These are phyloP conservation scores for Fusarium cicatricum DNA, from an alignment of 2,329 filamentous ascomycete genomes.

Conservation along the genomic window DNA sequence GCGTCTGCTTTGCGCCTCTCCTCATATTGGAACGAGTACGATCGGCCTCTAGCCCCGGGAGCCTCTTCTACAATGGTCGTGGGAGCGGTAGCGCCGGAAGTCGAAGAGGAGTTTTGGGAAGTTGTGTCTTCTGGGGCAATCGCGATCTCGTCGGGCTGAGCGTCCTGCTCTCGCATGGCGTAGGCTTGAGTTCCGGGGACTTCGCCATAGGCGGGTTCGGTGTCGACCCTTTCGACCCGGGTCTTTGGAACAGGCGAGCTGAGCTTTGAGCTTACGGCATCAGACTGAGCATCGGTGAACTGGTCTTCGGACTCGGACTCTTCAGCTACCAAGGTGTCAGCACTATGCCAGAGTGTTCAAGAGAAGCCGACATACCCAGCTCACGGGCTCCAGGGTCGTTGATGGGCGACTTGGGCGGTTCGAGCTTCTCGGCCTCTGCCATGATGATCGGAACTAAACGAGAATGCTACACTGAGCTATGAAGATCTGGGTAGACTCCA, in stretches of 20 bases:
- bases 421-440: constrained; percentile 44
- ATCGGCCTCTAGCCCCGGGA: constrained; percentile 50
- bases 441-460: constrained; percentile 31
- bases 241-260: constrained; percentile 66
- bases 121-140: constrained; percentile 47
- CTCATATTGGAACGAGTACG: constrained; percentile 55
- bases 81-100: constrained; percentile 48
- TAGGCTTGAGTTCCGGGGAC: constrained; percentile 69
- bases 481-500: constrained; percentile 5
- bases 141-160: constrained; percentile 68
- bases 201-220: constrained; percentile 62
- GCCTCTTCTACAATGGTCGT: constrained; percentile 64
- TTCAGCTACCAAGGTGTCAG: constrained; percentile 50
- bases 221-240: constrained; percentile 65
- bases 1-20: constrained; percentile 60
- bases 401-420: constrained; percentile 45
- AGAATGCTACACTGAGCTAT: constrained; percentile 12
- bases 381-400: constrained; percentile 68
- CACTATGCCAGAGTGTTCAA: constrained; percentile 2
- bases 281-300: constrained; percentile 72
- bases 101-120: constrained; percentile 35
- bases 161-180: constrained; percentile 63
- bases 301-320: constrained; percentile 73
- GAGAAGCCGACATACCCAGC: constrained; percentile 54
- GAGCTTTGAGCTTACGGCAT: constrained; percentile 51